Evolutionary conservation across 768 basidiomycete genomes (phyloP).

Genomic region (Exidia glandulosa): DNA sequence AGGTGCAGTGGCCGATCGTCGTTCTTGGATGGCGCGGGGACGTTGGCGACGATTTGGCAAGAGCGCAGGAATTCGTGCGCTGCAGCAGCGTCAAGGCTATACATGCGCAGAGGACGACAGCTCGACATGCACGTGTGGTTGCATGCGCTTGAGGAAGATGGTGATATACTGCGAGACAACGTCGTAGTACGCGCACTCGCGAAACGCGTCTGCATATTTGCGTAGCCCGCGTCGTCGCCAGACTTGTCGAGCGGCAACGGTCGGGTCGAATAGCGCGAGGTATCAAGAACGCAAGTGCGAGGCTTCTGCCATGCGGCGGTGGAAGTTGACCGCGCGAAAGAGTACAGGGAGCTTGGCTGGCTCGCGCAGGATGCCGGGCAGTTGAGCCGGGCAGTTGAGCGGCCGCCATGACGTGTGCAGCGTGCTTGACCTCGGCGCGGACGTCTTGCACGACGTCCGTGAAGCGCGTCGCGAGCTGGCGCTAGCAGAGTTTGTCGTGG

Average conservation of each 20-base stretch:
- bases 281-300: constrained; percentile 77
- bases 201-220: constrained; percentile 83
- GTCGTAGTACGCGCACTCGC: constrained; percentile 87
- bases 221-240: constrained; percentile 66
- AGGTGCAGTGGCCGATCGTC: too few relatives aligned
- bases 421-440: too few relatives aligned
- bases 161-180: constrained; percentile 87
- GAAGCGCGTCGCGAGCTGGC: too few relatives aligned
- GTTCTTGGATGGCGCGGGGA: too few relatives aligned
- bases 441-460: constrained; percentile 52
- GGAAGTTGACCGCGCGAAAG: constrained; percentile 82
- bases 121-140: too few relatives aligned
- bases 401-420: too few relatives aligned
- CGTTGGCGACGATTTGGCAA: too few relatives aligned
- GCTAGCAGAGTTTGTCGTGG: too few relatives aligned
- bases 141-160: too few relatives aligned
- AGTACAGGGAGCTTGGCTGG: constrained; percentile 80
- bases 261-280: constrained; percentile 58
- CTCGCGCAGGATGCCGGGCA: constrained; percentile 68
- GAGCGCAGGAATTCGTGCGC: too few relatives aligned
- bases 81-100: too few relatives aligned
- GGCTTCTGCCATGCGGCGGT: constrained; percentile 73
- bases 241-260: constrained; percentile 37
- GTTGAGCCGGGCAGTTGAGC: constrained; percentile 62
- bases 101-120: too few relatives aligned